Conservation (phyloP, 1,139 yeast species). For the Pichia kudriavzevii region DNA sequence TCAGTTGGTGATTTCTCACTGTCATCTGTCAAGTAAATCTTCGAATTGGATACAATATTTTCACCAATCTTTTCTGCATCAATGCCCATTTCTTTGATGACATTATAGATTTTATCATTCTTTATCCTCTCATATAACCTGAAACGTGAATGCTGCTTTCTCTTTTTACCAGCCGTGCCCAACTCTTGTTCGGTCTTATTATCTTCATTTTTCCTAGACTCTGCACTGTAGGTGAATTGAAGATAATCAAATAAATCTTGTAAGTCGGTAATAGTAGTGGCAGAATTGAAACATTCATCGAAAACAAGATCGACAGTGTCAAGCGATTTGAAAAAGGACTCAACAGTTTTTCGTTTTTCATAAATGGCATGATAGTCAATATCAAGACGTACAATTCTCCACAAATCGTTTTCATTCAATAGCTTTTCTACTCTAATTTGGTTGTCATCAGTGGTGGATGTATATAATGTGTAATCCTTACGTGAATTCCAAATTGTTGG, state of each 20-base stretch:
- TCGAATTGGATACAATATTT: slow-evolving; percentile 64
- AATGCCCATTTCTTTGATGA: slow-evolving; percentile 70
- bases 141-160: slow-evolving; percentile 60
- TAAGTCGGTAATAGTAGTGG: slow-evolving; percentile 65
- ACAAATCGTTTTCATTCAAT: slow-evolving; percentile 75
- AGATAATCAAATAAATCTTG: slow-evolving; percentile 86
- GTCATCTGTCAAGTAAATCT: slow-evolving; percentile 74
- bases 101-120: slow-evolving; percentile 56
- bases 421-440: slow-evolving; percentile 44
- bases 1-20: slow-evolving; percentile 57
- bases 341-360: slow-evolving; percentile 64
- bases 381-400: slow-evolving; percentile 85
- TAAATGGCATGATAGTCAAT: slow-evolving; percentile 82
- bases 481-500: slow-evolving; percentile 97
- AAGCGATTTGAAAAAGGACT: slow-evolving; percentile 49
- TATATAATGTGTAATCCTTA: slow-evolving; percentile 70
- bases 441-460: slow-evolving; percentile 40
- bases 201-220: slow-evolving; percentile 39
- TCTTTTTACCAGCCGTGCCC: slow-evolving; percentile 15
- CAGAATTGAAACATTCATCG: slow-evolving; percentile 46
- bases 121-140: slow-evolving; percentile 72
- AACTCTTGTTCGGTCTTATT: slow-evolving; percentile 7
- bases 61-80: slow-evolving; percentile 77
- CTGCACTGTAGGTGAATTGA: slow-evolving; percentile 71
- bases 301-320: slow-evolving; percentile 52